phyloP scores from a whole-genome alignment of 768 basidiomycete species.

The Lentinula raphanica region DNA sequence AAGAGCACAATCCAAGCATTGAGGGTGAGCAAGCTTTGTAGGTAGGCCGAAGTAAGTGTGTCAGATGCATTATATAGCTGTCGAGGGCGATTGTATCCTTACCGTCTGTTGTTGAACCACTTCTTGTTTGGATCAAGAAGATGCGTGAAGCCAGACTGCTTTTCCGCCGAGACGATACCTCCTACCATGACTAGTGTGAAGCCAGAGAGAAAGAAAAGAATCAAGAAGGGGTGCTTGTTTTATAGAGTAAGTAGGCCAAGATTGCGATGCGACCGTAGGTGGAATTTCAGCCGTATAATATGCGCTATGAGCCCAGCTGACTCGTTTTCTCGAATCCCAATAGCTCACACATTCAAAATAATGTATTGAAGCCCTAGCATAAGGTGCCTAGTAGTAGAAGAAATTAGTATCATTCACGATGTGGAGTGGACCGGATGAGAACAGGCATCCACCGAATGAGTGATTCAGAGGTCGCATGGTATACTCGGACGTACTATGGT shows the following conservation, averaged over 20 bases:
- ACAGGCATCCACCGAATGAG: too few relatives aligned
- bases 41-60: too few relatives aligned
- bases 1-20: constrained; percentile 44
- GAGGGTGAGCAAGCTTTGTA: constrained; percentile 32
- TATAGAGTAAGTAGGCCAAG: background rate
- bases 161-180: background rate
- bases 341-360: background rate
- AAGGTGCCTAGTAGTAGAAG: too few relatives aligned
- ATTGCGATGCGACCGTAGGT: background rate
- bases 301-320: background rate
- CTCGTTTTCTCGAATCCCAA: background rate
- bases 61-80: too few relatives aligned
- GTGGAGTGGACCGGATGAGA: too few relatives aligned
- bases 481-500: too few relatives aligned
- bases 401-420: too few relatives aligned
- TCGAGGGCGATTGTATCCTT: background rate
- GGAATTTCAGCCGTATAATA: background rate
- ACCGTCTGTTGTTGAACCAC: constrained; percentile 14
- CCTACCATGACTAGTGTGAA: background rate
- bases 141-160: constrained; percentile 3
- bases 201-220: background rate
- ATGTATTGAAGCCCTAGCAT: background rate
- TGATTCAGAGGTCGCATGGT: too few relatives aligned
- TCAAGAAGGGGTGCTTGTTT: background rate
- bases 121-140: constrained; percentile 10